A percentile compares a stretch with the other conserved stretches of the same genome.
phyloP scores from a whole-genome alignment of 768 basidiomycete species.

The Psilocybe sp. region DNA sequence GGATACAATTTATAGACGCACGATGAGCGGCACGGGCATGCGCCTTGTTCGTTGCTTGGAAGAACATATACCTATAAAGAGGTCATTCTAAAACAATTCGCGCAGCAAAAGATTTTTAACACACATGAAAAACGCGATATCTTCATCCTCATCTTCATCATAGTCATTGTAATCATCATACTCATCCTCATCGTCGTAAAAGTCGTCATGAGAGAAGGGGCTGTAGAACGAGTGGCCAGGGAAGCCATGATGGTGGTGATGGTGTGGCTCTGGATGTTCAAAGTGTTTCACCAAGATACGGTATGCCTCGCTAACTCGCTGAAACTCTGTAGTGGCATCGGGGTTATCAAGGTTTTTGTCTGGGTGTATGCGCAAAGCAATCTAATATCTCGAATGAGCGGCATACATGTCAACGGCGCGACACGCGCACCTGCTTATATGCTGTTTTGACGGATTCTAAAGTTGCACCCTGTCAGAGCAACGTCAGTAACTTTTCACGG shows the following conservation, averaged over 20 bases:
- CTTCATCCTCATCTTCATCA: constrained; percentile 19
- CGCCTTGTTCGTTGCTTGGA: constrained; percentile 17
- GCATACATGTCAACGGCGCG: background rate
- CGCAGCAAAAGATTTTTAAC: constrained; percentile 8
- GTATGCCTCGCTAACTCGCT: constrained; percentile 69
- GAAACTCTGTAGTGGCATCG: constrained; percentile 67
- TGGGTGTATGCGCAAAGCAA: constrained; percentile 69
- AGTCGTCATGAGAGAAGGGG: constrained; percentile 32
- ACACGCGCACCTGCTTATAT: constrained; percentile 59
- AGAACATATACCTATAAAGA: constrained; percentile 33
- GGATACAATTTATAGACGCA: background rate
- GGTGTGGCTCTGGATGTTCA: constrained; percentile 25
- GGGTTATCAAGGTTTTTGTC: constrained; percentile 72
- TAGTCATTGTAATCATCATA: constrained; percentile 29
- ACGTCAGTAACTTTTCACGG: constrained; percentile 6
- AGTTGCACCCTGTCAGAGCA: constrained; percentile 46
- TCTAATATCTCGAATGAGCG: constrained; percentile 28
- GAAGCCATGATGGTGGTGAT: constrained; percentile 1
- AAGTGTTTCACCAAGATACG: constrained; percentile 55
- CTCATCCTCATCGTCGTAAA: constrained; percentile 30
- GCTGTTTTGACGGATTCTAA: constrained; percentile 63
- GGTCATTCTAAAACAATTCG: constrained; percentile 6
- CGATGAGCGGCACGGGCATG: constrained; percentile 2
- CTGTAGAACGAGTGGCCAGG: constrained; percentile 9
- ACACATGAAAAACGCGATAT: constrained; percentile 40